Evolutionary conservation across 2,329 filamentous ascomycete species (phyloP), one percentile per base, ranked within the genome.

Genomic region (Bisporella sp.): DNA sequence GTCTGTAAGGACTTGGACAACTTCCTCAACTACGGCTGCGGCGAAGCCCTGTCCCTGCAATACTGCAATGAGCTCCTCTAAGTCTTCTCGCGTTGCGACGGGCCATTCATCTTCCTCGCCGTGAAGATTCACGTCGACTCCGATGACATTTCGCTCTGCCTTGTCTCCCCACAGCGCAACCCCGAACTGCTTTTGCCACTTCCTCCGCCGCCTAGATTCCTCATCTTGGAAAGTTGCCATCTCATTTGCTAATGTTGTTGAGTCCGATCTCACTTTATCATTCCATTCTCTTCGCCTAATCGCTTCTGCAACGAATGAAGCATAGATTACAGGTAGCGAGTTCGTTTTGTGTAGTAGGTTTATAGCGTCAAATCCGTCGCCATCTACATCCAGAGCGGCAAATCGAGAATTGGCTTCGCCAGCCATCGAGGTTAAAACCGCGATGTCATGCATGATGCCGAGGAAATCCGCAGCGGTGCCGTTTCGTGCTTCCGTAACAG

Each of bases 161-260:
- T 72, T 74, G 41, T 91, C 82, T 4, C 78, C 71, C 12, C 81
- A 82, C 50, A 85, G 41, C 84, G 83, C 61, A 84, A 46, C 84
- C 6, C 88, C 89, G 44, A 95, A 85, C 57, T 80, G 85, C 63
- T 90, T 95, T 54, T 92, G 78, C 93, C 93, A 99, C 63, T 87
- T 95, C 61, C 86, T 87, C 43, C 93, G 80, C 47, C 93, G 78
- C 60, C 92, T 90, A 46, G 88, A 80, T 66, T 99, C 93, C 67
- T 97, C 93, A 54, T 96, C 91, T 62, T 93, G 89, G 56, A 95
- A 92, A 1, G 88, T 74, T 1, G 90, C 89, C 78, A 97, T 89
- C 64, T 97, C 92, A 65, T 97, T 95, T 30, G 90, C 89, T 30
- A 99, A 72, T 0, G 86, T 89, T 2, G 87, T 84, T 1, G 92